These are phyloP conservation scores for Nicotiana obtusifolia DNA, from an alignment of 257 asterid species.

Conservation along the genomic window DNA sequence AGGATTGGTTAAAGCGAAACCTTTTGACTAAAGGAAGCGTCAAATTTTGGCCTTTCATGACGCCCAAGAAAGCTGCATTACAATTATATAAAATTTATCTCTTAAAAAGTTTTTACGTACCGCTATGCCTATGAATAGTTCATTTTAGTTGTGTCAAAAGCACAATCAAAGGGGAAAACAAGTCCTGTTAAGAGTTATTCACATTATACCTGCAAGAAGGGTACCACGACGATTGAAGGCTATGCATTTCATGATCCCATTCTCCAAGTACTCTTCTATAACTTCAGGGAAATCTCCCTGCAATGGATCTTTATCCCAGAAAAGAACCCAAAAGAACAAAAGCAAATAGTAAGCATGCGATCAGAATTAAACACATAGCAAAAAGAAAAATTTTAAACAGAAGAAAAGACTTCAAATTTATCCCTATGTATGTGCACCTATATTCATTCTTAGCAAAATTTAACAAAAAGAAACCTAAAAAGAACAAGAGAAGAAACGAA, in stretches of 20 bases:
- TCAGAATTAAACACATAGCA: background rate
- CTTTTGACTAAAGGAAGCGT: background rate
- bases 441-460: background rate
- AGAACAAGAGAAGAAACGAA: background rate
- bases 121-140: background rate
- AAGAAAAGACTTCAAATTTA: background rate
- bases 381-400: background rate
- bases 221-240: slow-evolving; percentile 94
- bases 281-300: slow-evolving; percentile 96
- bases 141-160: background rate
- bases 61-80: background rate
- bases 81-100: background rate
- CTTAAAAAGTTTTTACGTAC: background rate
- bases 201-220: slow-evolving; percentile 76
- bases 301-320: slow-evolving; percentile 55
- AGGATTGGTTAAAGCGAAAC: background rate
- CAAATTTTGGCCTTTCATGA: background rate
- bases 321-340: background rate
- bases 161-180: background rate
- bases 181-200: background rate
- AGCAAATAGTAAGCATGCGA: background rate
- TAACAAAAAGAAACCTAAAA: background rate
- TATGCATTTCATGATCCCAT: slow-evolving; percentile 69
- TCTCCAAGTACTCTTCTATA: slow-evolving; percentile 85
- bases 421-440: background rate